Percentiles rank a stretch among this genome's conserved stretches.
Evolutionary conservation across 805 yeast species (phyloP).

Genomic region (Myxozyma neglecta): DNA sequence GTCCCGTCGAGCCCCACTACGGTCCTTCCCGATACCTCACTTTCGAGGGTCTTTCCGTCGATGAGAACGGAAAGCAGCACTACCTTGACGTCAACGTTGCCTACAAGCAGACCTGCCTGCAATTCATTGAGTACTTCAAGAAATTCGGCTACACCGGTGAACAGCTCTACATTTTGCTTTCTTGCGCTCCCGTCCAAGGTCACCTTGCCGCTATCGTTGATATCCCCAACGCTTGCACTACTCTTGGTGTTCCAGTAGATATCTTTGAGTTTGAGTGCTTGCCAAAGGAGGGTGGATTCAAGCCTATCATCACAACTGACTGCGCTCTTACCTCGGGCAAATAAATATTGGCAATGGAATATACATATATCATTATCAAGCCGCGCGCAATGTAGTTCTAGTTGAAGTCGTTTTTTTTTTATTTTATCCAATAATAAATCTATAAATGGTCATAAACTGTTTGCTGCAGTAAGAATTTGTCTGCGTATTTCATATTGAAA

Average conservation of each 20-base stretch:
- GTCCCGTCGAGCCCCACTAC: slow-evolving; percentile 50
- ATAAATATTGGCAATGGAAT: background rate
- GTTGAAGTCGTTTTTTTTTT: background rate
- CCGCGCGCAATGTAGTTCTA: slow-evolving; percentile 2
- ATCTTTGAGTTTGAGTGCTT: slow-evolving; percentile 50
- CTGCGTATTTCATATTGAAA: too few species aligned
- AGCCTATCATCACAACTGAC: slow-evolving; percentile 9
- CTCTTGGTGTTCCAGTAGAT: slow-evolving; percentile 53
- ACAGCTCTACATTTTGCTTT: slow-evolving; percentile 50
- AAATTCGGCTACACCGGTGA: slow-evolving; percentile 54
- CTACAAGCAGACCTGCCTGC: slow-evolving; percentile 50
- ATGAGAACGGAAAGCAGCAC: slow-evolving; percentile 49
- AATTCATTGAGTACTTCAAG: slow-evolving; percentile 52
- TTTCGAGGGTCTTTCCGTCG: slow-evolving; percentile 56
- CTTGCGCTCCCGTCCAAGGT: slow-evolving; percentile 53
- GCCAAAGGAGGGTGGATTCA: slow-evolving; percentile 28
- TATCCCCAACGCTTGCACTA: slow-evolving; percentile 54
- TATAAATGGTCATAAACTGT: too few species aligned
- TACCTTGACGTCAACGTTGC: slow-evolving; percentile 52
- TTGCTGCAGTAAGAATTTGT: background rate
- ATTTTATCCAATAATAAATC: background rate
- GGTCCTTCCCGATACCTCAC: slow-evolving; percentile 53
- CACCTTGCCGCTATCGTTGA: slow-evolving; percentile 55
- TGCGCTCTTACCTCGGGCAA: slow-evolving; percentile 20
- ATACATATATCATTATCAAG: background rate